Percentiles rank a stretch among this genome's conserved stretches.
Conservation (phyloP, 1,284 basidiomycete species). For the Tremellales sp. region DNA sequence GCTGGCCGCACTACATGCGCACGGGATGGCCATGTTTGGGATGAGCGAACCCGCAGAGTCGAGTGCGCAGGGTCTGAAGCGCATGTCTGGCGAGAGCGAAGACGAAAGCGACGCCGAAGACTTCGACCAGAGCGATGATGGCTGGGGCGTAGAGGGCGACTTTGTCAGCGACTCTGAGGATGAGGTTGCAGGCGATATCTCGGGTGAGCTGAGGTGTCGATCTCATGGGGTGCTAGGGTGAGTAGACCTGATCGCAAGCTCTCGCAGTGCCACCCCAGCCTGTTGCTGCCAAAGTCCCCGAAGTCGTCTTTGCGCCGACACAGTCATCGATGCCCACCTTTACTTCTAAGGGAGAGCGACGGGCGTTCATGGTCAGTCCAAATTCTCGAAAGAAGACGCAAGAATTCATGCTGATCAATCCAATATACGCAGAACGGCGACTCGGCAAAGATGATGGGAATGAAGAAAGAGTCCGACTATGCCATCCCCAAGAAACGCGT, state of each 20-base stretch:
- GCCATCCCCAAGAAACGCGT: constrained; percentile 18
- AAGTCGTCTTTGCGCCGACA: constrained; percentile 41
- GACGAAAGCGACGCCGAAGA: constrained; percentile 16
- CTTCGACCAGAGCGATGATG: constrained; percentile 34
- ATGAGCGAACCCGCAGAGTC: constrained; percentile 22
- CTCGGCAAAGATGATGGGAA: constrained; percentile 47
- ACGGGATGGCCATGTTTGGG: constrained; percentile 43
- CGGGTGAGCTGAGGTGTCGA: not conserved
- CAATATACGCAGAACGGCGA: constrained; percentile 30
- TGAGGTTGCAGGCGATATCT: constrained; percentile 18
- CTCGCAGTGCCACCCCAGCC: not conserved
- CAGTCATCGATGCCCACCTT: not conserved
- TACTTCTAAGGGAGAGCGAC: constrained; percentile 39
- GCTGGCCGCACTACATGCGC: constrained; percentile 46
- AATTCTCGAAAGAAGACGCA: too few relatives aligned
- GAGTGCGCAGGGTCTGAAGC: constrained; percentile 17
- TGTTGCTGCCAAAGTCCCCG: constrained; percentile 21
- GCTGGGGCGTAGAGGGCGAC: constrained; percentile 38
- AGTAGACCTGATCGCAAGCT: too few relatives aligned
- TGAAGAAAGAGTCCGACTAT: constrained; percentile 23
- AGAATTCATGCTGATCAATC: not conserved
- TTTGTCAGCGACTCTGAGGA: constrained; percentile 42
- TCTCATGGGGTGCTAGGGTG: too few relatives aligned
- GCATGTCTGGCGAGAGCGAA: not conserved
- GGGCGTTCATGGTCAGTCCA: constrained; percentile 43